Evolutionary conservation across 2,329 filamentous ascomycete genomes (phyloP).

Genomic region (Zalaria sp.): DNA sequence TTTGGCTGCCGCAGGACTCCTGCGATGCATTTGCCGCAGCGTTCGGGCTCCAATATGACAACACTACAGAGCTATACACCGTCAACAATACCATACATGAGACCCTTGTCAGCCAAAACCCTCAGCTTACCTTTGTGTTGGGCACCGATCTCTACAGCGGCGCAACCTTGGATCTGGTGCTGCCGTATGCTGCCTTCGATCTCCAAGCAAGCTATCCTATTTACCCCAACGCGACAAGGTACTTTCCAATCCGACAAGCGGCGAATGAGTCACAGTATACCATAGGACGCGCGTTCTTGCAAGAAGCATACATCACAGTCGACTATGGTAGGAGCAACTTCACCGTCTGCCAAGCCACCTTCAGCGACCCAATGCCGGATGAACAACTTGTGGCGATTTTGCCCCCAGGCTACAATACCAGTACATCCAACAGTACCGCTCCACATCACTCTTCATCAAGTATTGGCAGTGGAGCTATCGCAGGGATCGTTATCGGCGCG

Average conservation of each 20-base stretch:
- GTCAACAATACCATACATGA: constrained; percentile 44
- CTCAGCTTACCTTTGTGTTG: constrained; percentile 44
- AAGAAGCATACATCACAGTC: constrained; percentile 25
- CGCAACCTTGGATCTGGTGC: constrained; percentile 13
- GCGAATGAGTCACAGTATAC: constrained; percentile 22
- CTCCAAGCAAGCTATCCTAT: constrained; percentile 12
- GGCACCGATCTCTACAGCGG: constrained; percentile 5
- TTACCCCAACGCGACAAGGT: constrained; percentile 13
- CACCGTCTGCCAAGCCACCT: constrained; percentile 38
- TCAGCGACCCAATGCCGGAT: constrained; percentile 30
- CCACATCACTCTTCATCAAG: constrained; percentile 2
- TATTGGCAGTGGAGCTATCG: constrained; percentile 4
- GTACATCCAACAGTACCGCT: not conserved
- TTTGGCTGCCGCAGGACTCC: constrained; percentile 35
- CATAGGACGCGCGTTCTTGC: constrained; percentile 25
- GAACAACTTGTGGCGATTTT: constrained; percentile 22
- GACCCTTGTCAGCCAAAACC: constrained; percentile 30
- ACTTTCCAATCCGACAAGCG: constrained; percentile 25
- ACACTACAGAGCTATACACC: constrained; percentile 48
- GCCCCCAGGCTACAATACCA: constrained; percentile 2
- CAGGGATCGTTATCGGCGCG: constrained; percentile 5
- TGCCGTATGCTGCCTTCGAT: constrained; percentile 26
- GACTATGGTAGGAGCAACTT: constrained; percentile 21
- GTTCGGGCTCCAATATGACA: constrained; percentile 53
- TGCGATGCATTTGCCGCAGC: constrained; percentile 51